A percentile compares a stretch with the other conserved stretches of the same genome.
phyloP scores from a whole-genome alignment of 2,329 filamentous ascomycete species.

The Penicillium concentricum region DNA sequence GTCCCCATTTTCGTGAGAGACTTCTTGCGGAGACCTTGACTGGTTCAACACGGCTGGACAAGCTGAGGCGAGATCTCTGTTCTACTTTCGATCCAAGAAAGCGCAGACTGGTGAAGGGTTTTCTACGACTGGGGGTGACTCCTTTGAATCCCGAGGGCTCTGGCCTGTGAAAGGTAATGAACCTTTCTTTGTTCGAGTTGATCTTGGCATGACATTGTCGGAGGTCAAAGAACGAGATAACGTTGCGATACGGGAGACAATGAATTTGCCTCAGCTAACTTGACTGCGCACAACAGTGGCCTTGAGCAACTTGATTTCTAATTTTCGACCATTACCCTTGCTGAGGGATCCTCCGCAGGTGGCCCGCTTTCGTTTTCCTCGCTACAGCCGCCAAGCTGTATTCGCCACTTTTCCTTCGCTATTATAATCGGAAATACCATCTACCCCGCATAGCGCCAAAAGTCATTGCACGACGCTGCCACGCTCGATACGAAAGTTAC shows the following conservation, averaged over 20 bases:
- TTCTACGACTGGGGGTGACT: constrained; percentile 24
- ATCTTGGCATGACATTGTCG: neutral
- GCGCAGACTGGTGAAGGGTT: constrained; percentile 22
- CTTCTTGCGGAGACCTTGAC: constrained; percentile 41
- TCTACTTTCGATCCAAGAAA: constrained; percentile 18
- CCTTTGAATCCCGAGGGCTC: constrained; percentile 9
- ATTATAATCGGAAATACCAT: constrained; percentile 51
- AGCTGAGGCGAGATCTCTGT: constrained; percentile 30
- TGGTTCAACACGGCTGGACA: constrained; percentile 41
- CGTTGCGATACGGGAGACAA: neutral
- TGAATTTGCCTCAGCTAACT: constrained; percentile 30
- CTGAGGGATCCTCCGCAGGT: constrained; percentile 9
- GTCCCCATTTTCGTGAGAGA: constrained; percentile 35
- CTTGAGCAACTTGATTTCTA: constrained; percentile 21
- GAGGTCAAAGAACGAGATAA: neutral
- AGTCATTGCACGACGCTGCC: constrained; percentile 45
- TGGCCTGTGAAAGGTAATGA: constrained; percentile 38
- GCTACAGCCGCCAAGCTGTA: constrained; percentile 61
- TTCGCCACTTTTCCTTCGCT: constrained; percentile 68
- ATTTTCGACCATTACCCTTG: constrained; percentile 15
- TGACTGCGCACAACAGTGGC: constrained; percentile 32
- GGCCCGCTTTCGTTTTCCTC: constrained; percentile 16
- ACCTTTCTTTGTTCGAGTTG: neutral
- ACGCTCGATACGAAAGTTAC: constrained; percentile 33
- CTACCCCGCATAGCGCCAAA: constrained; percentile 43